These are phyloP conservation scores for Hibiscus mutabilis DNA, from an alignment of 345 rosid species.

Conservation along the genomic window DNA sequence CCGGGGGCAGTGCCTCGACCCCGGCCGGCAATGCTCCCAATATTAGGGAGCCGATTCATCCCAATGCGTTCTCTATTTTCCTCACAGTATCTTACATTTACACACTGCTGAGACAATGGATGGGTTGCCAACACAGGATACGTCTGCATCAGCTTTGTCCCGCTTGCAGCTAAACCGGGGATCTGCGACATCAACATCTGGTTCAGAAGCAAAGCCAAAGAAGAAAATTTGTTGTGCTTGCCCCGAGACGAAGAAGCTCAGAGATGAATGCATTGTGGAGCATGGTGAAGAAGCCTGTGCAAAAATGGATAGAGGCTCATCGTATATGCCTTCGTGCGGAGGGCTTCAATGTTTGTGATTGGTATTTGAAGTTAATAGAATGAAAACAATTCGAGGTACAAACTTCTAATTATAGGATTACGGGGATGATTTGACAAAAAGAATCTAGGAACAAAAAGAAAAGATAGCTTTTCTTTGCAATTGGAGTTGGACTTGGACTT, in stretches of 20 bases:
- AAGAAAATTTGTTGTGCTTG: conserved; percentile 94
- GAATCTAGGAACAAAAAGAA: conserved; percentile 22
- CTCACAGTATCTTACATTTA: not conserved
- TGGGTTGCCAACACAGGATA: conserved; percentile 32
- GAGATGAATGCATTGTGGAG: conserved; percentile 88
- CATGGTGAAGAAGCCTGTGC: conserved; percentile 76
- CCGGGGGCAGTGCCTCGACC: too few relatives aligned
- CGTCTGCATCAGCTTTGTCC: conserved; percentile 35
- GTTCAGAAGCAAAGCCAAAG: conserved; percentile 55
- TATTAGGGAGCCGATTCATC: too few relatives aligned
- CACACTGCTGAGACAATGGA: conserved; percentile 33
- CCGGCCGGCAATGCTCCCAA: too few relatives aligned
- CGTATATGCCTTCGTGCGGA: conserved; percentile 75
- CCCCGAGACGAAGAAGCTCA: conserved; percentile 65
- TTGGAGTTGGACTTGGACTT: not conserved
- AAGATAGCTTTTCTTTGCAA: conserved; percentile 22
- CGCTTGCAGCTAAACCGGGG: conserved; percentile 36
- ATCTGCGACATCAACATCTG: conserved; percentile 16
- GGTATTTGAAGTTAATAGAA: conserved; percentile 16
- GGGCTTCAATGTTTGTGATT: conserved; percentile 68
- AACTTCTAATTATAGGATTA: conserved; percentile 9
- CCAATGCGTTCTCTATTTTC: conserved; percentile 13
- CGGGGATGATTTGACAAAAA: not conserved
- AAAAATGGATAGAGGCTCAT: conserved; percentile 88
- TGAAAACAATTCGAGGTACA: conserved; percentile 17